Conservation (phyloP, 2,329 filamentous ascomycete species). For the Torrubiellomyces zombiae region DNA sequence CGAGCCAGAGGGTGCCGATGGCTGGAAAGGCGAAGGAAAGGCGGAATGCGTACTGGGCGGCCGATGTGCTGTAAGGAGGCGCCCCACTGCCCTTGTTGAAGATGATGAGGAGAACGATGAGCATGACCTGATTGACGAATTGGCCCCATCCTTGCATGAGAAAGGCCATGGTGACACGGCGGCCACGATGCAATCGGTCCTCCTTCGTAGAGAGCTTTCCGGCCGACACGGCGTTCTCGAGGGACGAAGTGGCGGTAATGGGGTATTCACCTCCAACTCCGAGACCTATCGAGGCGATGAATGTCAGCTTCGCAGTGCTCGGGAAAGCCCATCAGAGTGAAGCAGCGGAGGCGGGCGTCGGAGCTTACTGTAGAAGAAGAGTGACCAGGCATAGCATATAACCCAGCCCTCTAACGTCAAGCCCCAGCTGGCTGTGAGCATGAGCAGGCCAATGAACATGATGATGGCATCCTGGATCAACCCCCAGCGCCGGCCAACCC, state of each 20-base stretch:
- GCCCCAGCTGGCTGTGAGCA: conserved; percentile 87
- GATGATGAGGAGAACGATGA: conserved; percentile 74
- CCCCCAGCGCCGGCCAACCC: conserved; percentile 85
- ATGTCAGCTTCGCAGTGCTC: too few relatives aligned
- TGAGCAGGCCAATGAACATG: conserved; percentile 85
- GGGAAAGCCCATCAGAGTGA: too few relatives aligned
- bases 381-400: conserved; percentile 87
- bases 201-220: conserved; percentile 81
- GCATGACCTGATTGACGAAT: conserved; percentile 78
- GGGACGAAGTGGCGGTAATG: conserved; percentile 88
- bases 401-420: conserved; percentile 81
- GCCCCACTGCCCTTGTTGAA: conserved; percentile 65
- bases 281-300: conserved; percentile 17
- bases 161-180: conserved; percentile 90
- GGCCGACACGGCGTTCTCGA: conserved; percentile 76
- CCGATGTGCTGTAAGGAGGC: conserved; percentile 60
- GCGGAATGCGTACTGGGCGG: conserved; percentile 81
- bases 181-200: conserved; percentile 85
- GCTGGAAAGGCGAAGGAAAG: conserved; percentile 85
- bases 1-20: conserved; percentile 79
- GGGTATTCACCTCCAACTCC: conserved; percentile 79
- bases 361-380: conserved; percentile 51
- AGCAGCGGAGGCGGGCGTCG: too few relatives aligned
- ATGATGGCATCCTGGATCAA: conserved; percentile 85
- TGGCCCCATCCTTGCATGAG: conserved; percentile 98